phyloP scores from a whole-genome alignment of 1,284 basidiomycete species.

The Anthracocystis panici-leucophaei region DNA sequence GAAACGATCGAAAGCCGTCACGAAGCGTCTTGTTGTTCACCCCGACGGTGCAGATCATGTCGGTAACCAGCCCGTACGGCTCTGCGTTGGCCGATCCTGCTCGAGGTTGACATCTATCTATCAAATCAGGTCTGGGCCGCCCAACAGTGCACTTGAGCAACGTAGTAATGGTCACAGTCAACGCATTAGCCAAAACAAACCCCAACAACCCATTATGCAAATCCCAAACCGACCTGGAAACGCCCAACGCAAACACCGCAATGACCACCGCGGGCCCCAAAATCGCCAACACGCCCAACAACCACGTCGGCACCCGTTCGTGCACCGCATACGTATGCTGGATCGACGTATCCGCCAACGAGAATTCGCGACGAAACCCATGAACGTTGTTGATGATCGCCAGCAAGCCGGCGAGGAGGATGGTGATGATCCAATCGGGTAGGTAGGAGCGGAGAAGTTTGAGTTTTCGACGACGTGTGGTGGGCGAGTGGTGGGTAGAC shows the following conservation, averaged over 20 bases:
- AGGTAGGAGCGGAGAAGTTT: constrained; percentile 41
- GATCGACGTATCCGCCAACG: constrained; percentile 73
- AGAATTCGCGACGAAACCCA: constrained; percentile 79
- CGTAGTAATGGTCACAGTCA: constrained; percentile 86
- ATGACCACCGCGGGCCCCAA: constrained; percentile 73
- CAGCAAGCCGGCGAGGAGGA: constrained; percentile 72
- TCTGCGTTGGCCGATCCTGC: constrained; percentile 75
- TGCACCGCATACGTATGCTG: constrained; percentile 79
- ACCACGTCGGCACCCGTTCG: constrained; percentile 83
- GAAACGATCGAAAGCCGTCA: constrained; percentile 89
- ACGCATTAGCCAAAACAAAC: constrained; percentile 78
- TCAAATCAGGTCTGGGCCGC: constrained; percentile 77
- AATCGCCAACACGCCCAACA: constrained; percentile 53
- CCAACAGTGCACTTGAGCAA: constrained; percentile 84
- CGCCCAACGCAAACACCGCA: constrained; percentile 77
- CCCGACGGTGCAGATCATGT: constrained; percentile 80
- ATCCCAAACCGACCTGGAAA: constrained; percentile 87
- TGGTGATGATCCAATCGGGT: constrained; percentile 65
- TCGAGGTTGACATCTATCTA: constrained; percentile 81
- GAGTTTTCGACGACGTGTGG: constrained; percentile 27
- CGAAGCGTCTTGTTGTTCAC: constrained; percentile 28
- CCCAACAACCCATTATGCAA: constrained; percentile 84
- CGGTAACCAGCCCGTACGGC: constrained; percentile 79
- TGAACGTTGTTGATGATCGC: constrained; percentile 79
- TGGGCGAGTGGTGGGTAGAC: constrained; percentile 22